Evolutionary conservation across 2,329 filamentous ascomycete species (phyloP), one percentile per base, ranked within the genome.

Genomic region (Verticillium longisporum): DNA sequence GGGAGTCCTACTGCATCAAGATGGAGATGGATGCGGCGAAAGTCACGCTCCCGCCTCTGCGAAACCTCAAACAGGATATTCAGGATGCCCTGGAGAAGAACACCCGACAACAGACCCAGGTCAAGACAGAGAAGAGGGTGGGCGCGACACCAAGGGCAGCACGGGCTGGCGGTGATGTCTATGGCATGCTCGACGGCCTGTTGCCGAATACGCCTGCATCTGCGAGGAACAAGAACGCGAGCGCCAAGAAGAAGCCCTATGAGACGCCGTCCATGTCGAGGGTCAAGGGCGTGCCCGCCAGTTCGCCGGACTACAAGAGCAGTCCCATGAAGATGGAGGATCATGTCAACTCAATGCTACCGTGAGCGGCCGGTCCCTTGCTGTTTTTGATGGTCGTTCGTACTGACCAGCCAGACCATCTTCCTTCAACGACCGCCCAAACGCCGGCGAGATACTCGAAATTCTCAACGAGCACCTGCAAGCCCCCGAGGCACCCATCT

Each of bases 1-100:
- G 95, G 95, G 95, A 99, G 75, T 94, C 92, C 0, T 98, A 97
- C 80, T 93, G 90, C 74, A 89, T 99, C 72, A 96, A 94, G 75
- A 92, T 98, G 88, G 91, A 93, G 31, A 79, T 86, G 56, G 91
- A 96, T 61, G 89, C 92, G 61, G 87, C 88, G 64, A 87, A 82
- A 62, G 77, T 91, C 63, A 85, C 89, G 56, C 80, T 96, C 53
- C 84, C 89, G 41, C 88, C 84, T 0, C 84, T 91, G 55, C 84
- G 89, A 54, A 85, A 87, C 60, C 89, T 99, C 72, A 97, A 97
- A 74, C 90, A 92, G 71, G 88, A 91, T 69, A 83, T 97, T 7
- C 92, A 94, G 70, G 92, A 97, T 69, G 82, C 85, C 45, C 78
- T 98, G 59, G 93, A 97, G 73, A 86, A 90, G 65, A 89, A 88